phyloP scores from a whole-genome alignment of 257 asterid genomes.

The Verbena officinalis region DNA sequence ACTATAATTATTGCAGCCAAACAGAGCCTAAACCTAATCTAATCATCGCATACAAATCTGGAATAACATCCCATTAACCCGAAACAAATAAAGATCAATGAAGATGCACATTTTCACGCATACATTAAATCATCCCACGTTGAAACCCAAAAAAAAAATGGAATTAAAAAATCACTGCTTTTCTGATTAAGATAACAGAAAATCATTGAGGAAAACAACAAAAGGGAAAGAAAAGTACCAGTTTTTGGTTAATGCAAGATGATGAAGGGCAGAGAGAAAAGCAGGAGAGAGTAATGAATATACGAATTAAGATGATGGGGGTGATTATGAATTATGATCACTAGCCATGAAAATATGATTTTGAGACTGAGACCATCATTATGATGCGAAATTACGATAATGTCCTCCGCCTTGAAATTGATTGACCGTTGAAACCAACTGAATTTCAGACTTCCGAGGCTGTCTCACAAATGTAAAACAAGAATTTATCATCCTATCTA shows the following conservation, averaged over 20 bases:
- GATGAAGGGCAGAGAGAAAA: slow-evolving; percentile 41
- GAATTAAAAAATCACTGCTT: not conserved
- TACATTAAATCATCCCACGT: not conserved
- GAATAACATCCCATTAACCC: slow-evolving; percentile 2
- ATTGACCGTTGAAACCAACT: slow-evolving; percentile 43
- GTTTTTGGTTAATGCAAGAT: slow-evolving; percentile 29
- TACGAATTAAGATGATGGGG: slow-evolving; percentile 9
- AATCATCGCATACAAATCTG: not conserved
- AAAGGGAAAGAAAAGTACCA: slow-evolving; percentile 26
- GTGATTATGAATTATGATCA: slow-evolving; percentile 32
- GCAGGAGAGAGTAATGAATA: slow-evolving; percentile 30
- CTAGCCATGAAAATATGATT: slow-evolving; percentile 35
- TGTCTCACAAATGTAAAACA: slow-evolving; percentile 13
- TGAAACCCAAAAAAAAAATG: not conserved
- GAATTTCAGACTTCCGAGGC: slow-evolving; percentile 27
- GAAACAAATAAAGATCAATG: slow-evolving; percentile 15
- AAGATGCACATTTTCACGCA: slow-evolving; percentile 7
- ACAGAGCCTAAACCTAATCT: slow-evolving; percentile 27
- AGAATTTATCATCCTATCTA: not conserved
- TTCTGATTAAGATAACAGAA: not conserved
- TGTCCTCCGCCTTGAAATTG: slow-evolving; percentile 22
- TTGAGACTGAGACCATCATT: slow-evolving; percentile 28
- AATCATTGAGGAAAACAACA: not conserved
- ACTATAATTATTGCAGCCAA: not conserved
- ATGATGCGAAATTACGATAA: slow-evolving; percentile 26